phyloP scores from a whole-genome alignment of 441 rosid genomes.

The Breynia disticha region DNA sequence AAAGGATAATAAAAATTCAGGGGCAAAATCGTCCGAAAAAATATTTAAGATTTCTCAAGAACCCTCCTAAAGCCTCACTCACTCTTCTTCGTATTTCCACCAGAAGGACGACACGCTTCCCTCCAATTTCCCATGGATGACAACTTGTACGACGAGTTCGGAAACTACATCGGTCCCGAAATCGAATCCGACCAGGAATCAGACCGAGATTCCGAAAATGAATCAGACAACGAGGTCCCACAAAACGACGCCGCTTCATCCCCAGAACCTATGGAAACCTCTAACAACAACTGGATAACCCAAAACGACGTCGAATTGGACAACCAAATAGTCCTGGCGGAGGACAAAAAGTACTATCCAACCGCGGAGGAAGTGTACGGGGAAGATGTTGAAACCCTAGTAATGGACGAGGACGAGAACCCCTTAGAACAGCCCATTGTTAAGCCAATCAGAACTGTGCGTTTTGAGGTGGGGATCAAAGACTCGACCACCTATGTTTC shows the following conservation, averaged over 20 bases:
- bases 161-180: slow-evolving; percentile 92
- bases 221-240: slow-evolving; percentile 43
- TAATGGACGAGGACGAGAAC: slow-evolving; percentile 94
- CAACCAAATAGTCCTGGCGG: slow-evolving; percentile 88
- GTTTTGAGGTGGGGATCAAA: slow-evolving; percentile 86
- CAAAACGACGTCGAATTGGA: slow-evolving; percentile 72
- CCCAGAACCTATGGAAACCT: slow-evolving; percentile 37
- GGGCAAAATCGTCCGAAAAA: too few species aligned
- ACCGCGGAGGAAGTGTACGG: slow-evolving; percentile 98
- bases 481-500: slow-evolving; percentile 87
- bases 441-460: slow-evolving; percentile 66
- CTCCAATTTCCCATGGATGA: too few species aligned
- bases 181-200: slow-evolving; percentile 87
- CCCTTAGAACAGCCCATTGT: slow-evolving; percentile 83
- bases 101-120: too few species aligned
- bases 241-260: slow-evolving; percentile 44
- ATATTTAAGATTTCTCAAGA: too few species aligned
- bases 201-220: slow-evolving; percentile 59
- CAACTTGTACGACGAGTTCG: slow-evolving; percentile 90
- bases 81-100: too few species aligned
- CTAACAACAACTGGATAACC: slow-evolving; percentile 78
- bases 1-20: too few species aligned
- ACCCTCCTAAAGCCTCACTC: too few species aligned
- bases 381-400: slow-evolving; percentile 88
- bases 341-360: slow-evolving; percentile 91